Base-by-base conservation (phyloP, 352 stramenopile species). In the Globisporangium okanoganense region DNA sequence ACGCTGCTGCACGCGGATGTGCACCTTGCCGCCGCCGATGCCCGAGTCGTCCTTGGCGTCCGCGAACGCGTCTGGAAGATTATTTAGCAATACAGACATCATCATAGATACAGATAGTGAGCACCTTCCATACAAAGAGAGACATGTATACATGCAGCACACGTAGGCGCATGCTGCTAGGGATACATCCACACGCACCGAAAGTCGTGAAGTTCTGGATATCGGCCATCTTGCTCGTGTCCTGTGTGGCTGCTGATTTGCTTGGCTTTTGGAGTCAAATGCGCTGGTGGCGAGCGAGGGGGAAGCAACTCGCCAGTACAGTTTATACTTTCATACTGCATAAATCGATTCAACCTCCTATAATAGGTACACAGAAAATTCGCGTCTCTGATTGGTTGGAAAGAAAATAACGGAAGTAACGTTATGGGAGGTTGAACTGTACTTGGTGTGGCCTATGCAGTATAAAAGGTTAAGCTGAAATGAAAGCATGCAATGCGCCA, bases 1-100 rank as follows among this genome's bases (percentile, higher is more conserved):
- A 67, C 98, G 95, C 87, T 99, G 98, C 87, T 99, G 97, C 64
- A 99, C 96, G 73, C 98, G 97, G 66, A 99, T 97, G 81, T 99
- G 97, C 52, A 99, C 87, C 71, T 96, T 96, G 72, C 85, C 87
- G 38, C 83, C 78, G 66, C 85, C 83, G 54, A 93, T 85, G 70
- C 82, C 79, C 41, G 85, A 93, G 62, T 94, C 85, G 52, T 96
- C 87, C 78, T 93, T 93, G 59, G 87, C 87, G 59, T 96, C 87
- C 27, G 83, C 84, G 63, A 96, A 96, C 24, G 87, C 87, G 66
- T 96, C 87, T 96, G 58, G 5, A 33, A 7, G 16, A 35, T 13
- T 20, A 59, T 6, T 14, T 5, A 64, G 33, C n/a, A 58, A 61
- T 13, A 59, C 14, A 36, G n/a, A 16, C 31, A 52, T 8, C 10